These are phyloP conservation scores for Clarireedia monteithiana DNA, from an alignment of 2,329 filamentous ascomycete genomes.

Conservation along the genomic window DNA sequence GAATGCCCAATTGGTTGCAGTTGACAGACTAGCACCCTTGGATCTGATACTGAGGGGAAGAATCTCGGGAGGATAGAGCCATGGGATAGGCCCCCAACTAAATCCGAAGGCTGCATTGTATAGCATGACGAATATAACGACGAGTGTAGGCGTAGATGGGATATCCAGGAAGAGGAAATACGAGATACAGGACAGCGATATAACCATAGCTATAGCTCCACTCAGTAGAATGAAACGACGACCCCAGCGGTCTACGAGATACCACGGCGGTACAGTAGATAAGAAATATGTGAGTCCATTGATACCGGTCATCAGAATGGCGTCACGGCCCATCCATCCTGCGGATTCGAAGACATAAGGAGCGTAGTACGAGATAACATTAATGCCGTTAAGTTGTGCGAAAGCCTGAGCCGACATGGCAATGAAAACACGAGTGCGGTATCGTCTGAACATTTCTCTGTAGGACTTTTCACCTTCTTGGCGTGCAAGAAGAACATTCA, in stretches of 20 bases:
- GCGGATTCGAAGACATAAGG: conserved; percentile 94
- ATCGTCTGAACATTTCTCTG: conserved; percentile 87
- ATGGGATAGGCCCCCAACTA: conserved; percentile 96
- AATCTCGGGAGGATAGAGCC: conserved; percentile 98
- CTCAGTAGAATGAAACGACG: conserved; percentile 82
- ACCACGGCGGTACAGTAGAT: conserved; percentile 94
- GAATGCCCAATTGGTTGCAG: conserved; percentile 95
- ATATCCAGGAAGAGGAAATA: conserved; percentile 93
- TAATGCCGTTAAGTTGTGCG: conserved; percentile 96
- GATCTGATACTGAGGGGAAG: conserved; percentile 92
- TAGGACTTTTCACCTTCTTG: conserved; percentile 94
- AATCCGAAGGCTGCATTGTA: conserved; percentile 98
- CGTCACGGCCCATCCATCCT: conserved; percentile 86
- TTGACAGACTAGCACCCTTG: conserved; percentile 93
- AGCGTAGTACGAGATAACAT: conserved; percentile 98
- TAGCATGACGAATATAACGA: conserved; percentile 93
- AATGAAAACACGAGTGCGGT: conserved; percentile 88
- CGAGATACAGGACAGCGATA: conserved; percentile 82
- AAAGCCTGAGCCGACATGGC: conserved; percentile 97
- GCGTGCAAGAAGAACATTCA: conserved; percentile 86
- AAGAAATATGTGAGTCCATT: conserved; percentile 87
- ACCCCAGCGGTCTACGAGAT: conserved; percentile 88
- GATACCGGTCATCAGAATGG: conserved; percentile 94
- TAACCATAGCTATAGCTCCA: conserved; percentile 81
- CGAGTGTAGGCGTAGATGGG: conserved; percentile 66